A percentile compares a stretch with the other conserved stretches of the same genome.
These are phyloP conservation scores for Astrephomene gubernaculifera DNA, from an alignment of 139 green algal species.

Conservation along the genomic window DNA sequence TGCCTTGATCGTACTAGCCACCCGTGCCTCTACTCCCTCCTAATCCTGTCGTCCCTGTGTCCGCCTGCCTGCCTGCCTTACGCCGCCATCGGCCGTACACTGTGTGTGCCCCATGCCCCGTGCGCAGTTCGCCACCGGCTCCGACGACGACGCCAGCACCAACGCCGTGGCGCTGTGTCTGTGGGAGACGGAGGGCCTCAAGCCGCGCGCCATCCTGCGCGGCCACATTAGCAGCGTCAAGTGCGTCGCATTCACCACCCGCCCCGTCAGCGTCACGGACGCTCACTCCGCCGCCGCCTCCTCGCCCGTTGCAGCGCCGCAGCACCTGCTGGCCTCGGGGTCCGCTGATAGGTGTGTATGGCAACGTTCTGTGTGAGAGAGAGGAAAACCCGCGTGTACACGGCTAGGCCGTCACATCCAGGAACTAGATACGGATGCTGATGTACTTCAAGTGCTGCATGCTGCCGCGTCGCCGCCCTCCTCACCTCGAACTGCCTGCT, in stretches of 20 bases:
- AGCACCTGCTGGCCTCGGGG: slow-evolving; percentile 22
- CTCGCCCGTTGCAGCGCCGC: not conserved
- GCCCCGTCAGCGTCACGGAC: not conserved
- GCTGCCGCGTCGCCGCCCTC: too few relatives aligned
- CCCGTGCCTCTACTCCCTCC: too few relatives aligned
- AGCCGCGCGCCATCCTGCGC: not conserved
- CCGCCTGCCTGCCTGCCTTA: too few relatives aligned
- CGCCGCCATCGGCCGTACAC: too few relatives aligned
- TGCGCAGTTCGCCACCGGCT: slow-evolving; percentile 24
- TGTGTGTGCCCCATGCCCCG: not conserved
- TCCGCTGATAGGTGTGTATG: not conserved
- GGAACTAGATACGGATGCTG: too few relatives aligned
- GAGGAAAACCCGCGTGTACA: too few relatives aligned
- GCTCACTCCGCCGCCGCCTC: not conserved
- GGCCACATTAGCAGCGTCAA: slow-evolving; percentile 32
- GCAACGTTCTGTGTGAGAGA: too few relatives aligned
- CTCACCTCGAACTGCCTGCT: too few relatives aligned
- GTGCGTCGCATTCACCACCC: slow-evolving; percentile 16
- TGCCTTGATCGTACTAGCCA: too few relatives aligned
- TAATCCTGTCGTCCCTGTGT: too few relatives aligned
- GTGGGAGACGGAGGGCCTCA: slow-evolving; percentile 23
- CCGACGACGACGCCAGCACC: slow-evolving; percentile 22
- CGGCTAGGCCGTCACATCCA: too few relatives aligned
- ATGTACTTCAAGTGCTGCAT: too few relatives aligned
- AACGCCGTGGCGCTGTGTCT: slow-evolving; percentile 12